Evolutionary conservation across 1,139 yeast genomes (phyloP).

Genomic region (Lodderomyces orthopsilosis): DNA sequence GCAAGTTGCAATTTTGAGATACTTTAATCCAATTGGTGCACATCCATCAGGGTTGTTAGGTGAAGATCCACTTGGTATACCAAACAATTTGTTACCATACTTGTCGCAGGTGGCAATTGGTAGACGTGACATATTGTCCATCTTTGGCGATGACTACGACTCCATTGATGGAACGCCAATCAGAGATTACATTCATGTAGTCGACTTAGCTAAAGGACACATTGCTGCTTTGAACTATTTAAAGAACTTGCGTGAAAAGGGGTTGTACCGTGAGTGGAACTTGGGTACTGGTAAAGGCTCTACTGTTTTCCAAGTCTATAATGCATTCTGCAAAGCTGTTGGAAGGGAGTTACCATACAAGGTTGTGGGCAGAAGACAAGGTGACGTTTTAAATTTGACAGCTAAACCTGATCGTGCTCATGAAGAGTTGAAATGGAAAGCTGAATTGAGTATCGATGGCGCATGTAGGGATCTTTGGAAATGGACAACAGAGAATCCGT

Average conservation of each 20-base stretch:
- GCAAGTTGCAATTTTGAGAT: conserved; percentile 68
- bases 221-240: conserved; percentile 67
- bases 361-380: conserved; percentile 66
- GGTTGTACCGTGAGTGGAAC: conserved; percentile 76
- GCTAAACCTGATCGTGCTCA: conserved; percentile 71
- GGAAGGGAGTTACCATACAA: conserved; percentile 66
- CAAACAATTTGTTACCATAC: conserved; percentile 72
- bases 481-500: conserved; percentile 72
- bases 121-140: conserved; percentile 59
- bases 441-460: conserved; percentile 53
- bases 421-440: conserved; percentile 63
- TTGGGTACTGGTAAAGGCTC: conserved; percentile 80
- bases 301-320: conserved; percentile 70
- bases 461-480: conserved; percentile 78
- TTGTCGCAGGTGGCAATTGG: conserved; percentile 79
- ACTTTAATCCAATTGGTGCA: conserved; percentile 84
- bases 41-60: conserved; percentile 80
- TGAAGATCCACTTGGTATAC: conserved; percentile 77
- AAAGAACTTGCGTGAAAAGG: conserved; percentile 37
- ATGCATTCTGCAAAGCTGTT: conserved; percentile 67
- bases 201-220: conserved; percentile 81
- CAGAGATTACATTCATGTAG: conserved; percentile 79
- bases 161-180: conserved; percentile 80
- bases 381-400: conserved; percentile 75
- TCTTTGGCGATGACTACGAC: conserved; percentile 68